A percentile compares a stretch with the other conserved stretches of the same genome.
phyloP scores from a whole-genome alignment of 805 yeast genomes.

The Monosporozyma yasuniensis region DNA sequence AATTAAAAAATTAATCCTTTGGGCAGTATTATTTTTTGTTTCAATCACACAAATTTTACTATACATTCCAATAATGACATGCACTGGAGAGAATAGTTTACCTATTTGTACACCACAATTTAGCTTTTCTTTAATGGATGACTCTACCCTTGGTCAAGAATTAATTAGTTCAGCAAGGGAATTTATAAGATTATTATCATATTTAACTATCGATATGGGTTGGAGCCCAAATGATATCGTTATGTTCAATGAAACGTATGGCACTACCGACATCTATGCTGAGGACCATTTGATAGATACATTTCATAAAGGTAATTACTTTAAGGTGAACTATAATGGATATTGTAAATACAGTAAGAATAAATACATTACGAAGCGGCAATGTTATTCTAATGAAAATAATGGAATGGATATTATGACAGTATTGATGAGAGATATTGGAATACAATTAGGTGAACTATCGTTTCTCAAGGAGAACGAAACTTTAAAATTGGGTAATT shows the following conservation, averaged over 20 bases:
- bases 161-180: constrained; percentile 20
- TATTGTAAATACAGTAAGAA: constrained; percentile 18
- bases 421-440: constrained; percentile 24
- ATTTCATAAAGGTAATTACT: constrained; percentile 15
- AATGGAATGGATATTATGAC: constrained; percentile 23
- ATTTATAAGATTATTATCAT: constrained; percentile 22
- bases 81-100: constrained; percentile 11
- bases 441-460: constrained; percentile 22
- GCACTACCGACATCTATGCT: constrained; percentile 11
- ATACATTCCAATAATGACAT: constrained; percentile 21
- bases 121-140: constrained; percentile 15
- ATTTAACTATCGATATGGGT: constrained; percentile 24
- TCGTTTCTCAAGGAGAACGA: constrained; percentile 14
- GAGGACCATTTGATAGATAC: constrained; percentile 24
- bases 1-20: background rate
- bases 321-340: constrained; percentile 22
- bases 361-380: constrained; percentile 1
- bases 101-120: constrained; percentile 26
- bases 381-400: constrained; percentile 18
- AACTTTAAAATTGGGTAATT: constrained; percentile 18
- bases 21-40: constrained; percentile 7
- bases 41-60: constrained; percentile 15
- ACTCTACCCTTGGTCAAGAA: constrained; percentile 12
- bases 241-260: constrained; percentile 1
- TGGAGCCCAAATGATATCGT: constrained; percentile 13